phyloP scores from a whole-genome alignment of 1,284 basidiomycete genomes.

The Rhodotorula sp. region DNA sequence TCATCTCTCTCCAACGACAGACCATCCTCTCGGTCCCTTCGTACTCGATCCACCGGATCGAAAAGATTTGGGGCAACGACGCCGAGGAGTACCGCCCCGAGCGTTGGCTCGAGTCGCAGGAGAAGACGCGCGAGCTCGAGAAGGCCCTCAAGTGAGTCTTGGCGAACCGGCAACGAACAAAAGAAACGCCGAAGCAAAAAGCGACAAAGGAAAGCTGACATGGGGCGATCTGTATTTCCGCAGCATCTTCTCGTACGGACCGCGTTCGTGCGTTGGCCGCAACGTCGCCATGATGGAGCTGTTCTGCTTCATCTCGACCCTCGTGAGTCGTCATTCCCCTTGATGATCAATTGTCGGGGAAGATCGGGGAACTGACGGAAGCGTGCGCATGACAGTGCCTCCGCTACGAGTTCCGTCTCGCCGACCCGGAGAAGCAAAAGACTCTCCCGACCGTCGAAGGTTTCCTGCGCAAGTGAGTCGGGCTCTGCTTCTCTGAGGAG shows the following conservation, averaged over 20 bases:
- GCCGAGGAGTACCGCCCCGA: conserved; percentile 58
- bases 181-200: conserved; percentile 47
- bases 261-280: conserved; percentile 48
- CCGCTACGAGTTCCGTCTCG: conserved; percentile 59
- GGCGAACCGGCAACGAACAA: neutral
- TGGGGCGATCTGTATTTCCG: neutral
- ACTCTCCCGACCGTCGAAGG: conserved; percentile 66
- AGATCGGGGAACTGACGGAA: too few relatives aligned
- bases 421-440: conserved; percentile 50
- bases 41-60: conserved; percentile 74
- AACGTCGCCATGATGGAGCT: conserved; percentile 60
- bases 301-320: conserved; percentile 69
- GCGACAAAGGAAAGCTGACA: neutral
- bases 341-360: neutral
- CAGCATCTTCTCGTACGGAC: conserved; percentile 58
- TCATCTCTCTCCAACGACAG: neutral
- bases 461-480: conserved; percentile 64
- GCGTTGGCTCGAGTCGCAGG: conserved; percentile 74
- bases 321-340: conserved; percentile 46
- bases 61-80: conserved; percentile 71
- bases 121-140: conserved; percentile 60
- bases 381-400: conserved; percentile 51
- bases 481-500: neutral
- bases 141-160: conserved; percentile 61
- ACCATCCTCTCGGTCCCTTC: conserved; percentile 53